Conservation (phyloP, 208 protist species). For the Herpetomonas tarakana region DNA sequence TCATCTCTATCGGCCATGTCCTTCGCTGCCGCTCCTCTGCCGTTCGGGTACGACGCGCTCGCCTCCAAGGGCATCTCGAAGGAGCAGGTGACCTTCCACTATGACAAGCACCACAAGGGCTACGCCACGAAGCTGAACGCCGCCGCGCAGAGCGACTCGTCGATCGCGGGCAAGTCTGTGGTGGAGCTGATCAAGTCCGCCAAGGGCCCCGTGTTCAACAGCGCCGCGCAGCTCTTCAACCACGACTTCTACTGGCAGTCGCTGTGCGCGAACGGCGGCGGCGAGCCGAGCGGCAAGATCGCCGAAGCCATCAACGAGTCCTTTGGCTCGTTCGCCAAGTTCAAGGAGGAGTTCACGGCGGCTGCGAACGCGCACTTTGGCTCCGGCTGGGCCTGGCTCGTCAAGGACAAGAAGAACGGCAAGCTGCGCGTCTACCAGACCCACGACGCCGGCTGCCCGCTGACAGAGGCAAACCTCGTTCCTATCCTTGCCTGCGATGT, state of each 20-base stretch:
- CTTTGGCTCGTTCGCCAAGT: constrained; percentile 87
- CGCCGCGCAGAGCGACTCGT: constrained; percentile 54
- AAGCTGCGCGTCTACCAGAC: constrained; percentile 84
- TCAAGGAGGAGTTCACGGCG: constrained; percentile 92
- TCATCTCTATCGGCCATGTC: too few species aligned
- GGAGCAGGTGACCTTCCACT: constrained; percentile 90
- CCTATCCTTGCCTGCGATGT: constrained; percentile 92
- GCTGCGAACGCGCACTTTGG: constrained; percentile 90
- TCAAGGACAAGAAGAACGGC: constrained; percentile 75
- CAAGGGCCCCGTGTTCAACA: constrained; percentile 90
- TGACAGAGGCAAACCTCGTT: constrained; percentile 58
- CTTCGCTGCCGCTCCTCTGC: constrained; percentile 75
- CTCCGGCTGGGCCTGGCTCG: constrained; percentile 95
- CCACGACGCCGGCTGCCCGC: constrained; percentile 79
- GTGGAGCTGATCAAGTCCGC: constrained; percentile 80
- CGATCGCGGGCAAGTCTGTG: constrained; percentile 62
- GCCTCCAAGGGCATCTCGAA: constrained; percentile 81
- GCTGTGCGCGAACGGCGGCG: constrained; percentile 62
- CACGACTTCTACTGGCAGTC: constrained; percentile 95
- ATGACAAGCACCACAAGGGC: constrained; percentile 91
- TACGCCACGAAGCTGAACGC: constrained; percentile 92
- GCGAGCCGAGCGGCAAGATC: constrained; percentile 59
- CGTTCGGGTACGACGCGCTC: constrained; percentile 72
- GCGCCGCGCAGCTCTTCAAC: constrained; percentile 93
- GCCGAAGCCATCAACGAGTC: constrained; percentile 63